Evolutionary conservation across 768 basidiomycete species (phyloP).

Genomic region (Suillus americanus): DNA sequence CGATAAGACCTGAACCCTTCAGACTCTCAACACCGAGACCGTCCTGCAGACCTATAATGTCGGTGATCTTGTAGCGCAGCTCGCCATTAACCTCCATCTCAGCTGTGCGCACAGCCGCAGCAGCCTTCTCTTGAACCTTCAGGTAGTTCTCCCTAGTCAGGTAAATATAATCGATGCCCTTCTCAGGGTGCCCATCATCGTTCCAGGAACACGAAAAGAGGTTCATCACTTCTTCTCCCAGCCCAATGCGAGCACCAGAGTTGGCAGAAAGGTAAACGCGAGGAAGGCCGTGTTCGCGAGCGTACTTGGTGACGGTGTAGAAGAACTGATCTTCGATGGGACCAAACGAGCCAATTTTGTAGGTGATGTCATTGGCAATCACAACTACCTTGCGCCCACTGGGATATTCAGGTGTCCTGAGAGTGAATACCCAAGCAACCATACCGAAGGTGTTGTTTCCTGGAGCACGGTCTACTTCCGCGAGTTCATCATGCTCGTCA

Average conservation of each 20-base stretch:
- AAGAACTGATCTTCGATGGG: conserved; percentile 96
- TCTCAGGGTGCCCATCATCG: conserved; percentile 78
- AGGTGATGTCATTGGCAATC: conserved; percentile 98
- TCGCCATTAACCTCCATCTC: conserved; percentile 89
- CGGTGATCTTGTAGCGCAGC: conserved; percentile 89
- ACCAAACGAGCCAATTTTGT: conserved; percentile 97
- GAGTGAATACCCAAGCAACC: conserved; percentile 96
- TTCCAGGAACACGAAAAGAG: conserved; percentile 94
- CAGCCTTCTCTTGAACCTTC: conserved; percentile 85
- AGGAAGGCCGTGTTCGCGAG: conserved; percentile 83
- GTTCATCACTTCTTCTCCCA: conserved; percentile 88
- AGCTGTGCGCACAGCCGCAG: conserved; percentile 72
- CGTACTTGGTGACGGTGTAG: conserved; percentile 91
- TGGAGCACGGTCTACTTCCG: conserved; percentile 88
- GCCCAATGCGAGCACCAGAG: conserved; percentile 94
- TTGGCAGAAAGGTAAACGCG: conserved; percentile 98
- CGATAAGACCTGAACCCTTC: conserved; percentile 96
- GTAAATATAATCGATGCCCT: conserved; percentile 95
- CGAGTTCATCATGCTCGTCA: conserved; percentile 89
- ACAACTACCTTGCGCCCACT: conserved; percentile 84
- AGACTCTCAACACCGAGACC: conserved; percentile 96
- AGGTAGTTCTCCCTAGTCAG: conserved; percentile 90
- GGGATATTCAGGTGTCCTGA: conserved; percentile 91
- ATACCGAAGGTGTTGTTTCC: conserved; percentile 96
- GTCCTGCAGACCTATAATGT: conserved; percentile 95